Conservation (phyloP, 2,329 filamentous ascomycete species). For the Bertia moriformis region DNA sequence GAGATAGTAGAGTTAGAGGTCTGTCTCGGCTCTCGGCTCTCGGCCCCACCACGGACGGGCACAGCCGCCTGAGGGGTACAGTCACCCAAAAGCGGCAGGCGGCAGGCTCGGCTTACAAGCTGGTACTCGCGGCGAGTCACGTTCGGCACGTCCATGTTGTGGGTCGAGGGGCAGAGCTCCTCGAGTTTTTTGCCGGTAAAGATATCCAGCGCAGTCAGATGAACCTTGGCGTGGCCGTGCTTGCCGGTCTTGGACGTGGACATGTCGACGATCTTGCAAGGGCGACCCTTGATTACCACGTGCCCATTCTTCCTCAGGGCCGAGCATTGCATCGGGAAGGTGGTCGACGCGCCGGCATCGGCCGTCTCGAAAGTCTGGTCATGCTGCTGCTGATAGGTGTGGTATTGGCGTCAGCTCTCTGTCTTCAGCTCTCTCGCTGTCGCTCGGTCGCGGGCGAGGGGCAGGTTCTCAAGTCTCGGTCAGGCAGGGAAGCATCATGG, state of each 20-base stretch:
- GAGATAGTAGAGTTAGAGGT: slow-evolving; percentile 3
- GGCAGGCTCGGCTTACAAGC: slow-evolving; percentile 52
- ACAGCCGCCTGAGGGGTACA: no score
- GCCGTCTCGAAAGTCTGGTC: slow-evolving; percentile 89
- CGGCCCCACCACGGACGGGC: not conserved
- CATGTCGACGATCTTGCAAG: slow-evolving; percentile 99
- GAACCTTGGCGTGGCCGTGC: slow-evolving; percentile 99
- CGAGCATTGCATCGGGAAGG: slow-evolving; percentile 98
- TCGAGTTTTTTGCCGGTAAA: slow-evolving; percentile 99
- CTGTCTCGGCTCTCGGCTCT: not conserved
- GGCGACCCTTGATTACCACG: slow-evolving; percentile 96
- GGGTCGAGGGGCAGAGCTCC: slow-evolving; percentile 95
- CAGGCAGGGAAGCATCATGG: slow-evolving; percentile 13
- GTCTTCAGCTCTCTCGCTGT: no score
- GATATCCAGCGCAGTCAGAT: slow-evolving; percentile 94
- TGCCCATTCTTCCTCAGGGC: slow-evolving; percentile 98
- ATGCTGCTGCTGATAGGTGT: no score
- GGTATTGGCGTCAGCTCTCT: no score
- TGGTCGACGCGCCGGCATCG: slow-evolving; percentile 89
- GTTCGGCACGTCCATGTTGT: slow-evolving; percentile 95
- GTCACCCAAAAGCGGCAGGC: slow-evolving; percentile 1
- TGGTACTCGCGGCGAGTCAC: slow-evolving; percentile 82
- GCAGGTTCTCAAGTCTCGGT: no score
- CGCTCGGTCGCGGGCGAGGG: no score
- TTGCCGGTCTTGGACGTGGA: slow-evolving; percentile 99